Base-by-base conservation (phyloP, 805 yeast species). In the Metschnikowia proteae region DNA sequence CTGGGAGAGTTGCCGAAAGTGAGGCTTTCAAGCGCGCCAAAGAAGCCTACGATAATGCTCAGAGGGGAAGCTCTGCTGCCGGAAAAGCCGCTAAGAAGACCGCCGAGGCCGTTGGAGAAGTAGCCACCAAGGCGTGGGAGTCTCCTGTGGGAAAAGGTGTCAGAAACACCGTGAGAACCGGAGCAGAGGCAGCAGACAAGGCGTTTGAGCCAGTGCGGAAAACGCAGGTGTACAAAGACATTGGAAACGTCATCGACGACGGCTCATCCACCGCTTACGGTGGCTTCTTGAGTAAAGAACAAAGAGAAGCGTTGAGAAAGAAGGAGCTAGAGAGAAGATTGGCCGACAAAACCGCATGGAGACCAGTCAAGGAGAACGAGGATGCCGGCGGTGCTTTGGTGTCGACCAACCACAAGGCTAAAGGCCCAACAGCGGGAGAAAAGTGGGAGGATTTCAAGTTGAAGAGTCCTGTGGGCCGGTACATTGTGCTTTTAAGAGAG, bases 111-210 rank as follows among this genome's bases (percentile, higher is more conserved):
- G 89, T 94, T 32, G 98, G 97, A 47, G 84, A 79, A 49, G 96
- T 83, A 39, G 98, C 97, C 3, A 75, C 79, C 35, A 85, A 84
- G 51, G 97, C 97, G 1, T 94, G 99, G 99, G 97, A 94, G 52
- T 89, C 97, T 1, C 88, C 94, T 25, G 87, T 92, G 38, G 94
- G 96, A 52, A 83, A 84, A 65, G 86, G 84, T 43, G 91, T 96
- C n/a, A 80, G 98, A 61, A 76, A 81, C 38, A 89, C 90, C 0
- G 92, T 89, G n/a, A 79, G 77, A 50, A 78, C 80, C 45, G 83
- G 97, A 3, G 97, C 95, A 1, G 88, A 88, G 47, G 82, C 78
- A 10, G 84, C 92, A n/a, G 94, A 88, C 60, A 88, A 86, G 67
- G 89, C 86, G 31, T 80, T 87, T 44, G 97, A 91, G 60, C 99